Percentiles rank a stretch among this genome's conserved stretches.
These are phyloP conservation scores for Coemansia sp. DNA, from an alignment of 192 early-diverging fungal genomes.

Conservation along the genomic window DNA sequence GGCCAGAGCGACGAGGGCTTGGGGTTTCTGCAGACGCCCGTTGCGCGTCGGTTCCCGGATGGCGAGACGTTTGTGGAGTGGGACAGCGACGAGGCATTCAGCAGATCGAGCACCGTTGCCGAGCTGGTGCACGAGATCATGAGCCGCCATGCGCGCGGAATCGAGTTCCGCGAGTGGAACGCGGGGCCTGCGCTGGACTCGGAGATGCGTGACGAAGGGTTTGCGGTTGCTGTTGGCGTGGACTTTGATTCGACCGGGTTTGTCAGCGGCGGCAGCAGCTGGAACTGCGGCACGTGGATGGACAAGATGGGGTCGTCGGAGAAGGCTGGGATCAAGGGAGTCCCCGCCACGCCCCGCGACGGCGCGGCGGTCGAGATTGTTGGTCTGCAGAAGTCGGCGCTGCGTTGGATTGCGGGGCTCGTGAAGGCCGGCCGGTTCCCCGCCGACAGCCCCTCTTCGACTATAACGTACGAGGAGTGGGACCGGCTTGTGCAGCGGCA, in stretches of 20 bases:
- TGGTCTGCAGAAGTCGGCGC: slow-evolving; percentile 80
- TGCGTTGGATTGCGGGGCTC: slow-evolving; percentile 78
- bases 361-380: slow-evolving; percentile 91
- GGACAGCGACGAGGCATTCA: slow-evolving; percentile 67
- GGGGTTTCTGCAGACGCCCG: slow-evolving; percentile 66
- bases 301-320: slow-evolving; percentile 96
- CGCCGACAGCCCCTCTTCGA: slow-evolving; percentile 51
- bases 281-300: slow-evolving; percentile 99
- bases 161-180: slow-evolving; percentile 94
- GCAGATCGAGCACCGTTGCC: slow-evolving; percentile 67
- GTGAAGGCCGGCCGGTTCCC: slow-evolving; percentile 44
- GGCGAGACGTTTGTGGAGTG: slow-evolving; percentile 69
- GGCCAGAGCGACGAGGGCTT: slow-evolving; percentile 70
- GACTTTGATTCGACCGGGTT: slow-evolving; percentile 76
- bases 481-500: slow-evolving; percentile 70
- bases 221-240: slow-evolving; percentile 76
- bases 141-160: slow-evolving; percentile 84
- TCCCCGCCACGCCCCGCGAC: slow-evolving; percentile 92
- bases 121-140: slow-evolving; percentile 92
- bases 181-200: slow-evolving; percentile 85
- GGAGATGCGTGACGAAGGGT: slow-evolving; percentile 90
- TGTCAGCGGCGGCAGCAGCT: slow-evolving; percentile 81
- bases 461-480: slow-evolving; percentile 74
- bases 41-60: slow-evolving; percentile 82
- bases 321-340: slow-evolving; percentile 89